Evolutionary conservation across 768 basidiomycete genomes (phyloP).

Genomic region (Kwoniella mangroviensis): DNA sequence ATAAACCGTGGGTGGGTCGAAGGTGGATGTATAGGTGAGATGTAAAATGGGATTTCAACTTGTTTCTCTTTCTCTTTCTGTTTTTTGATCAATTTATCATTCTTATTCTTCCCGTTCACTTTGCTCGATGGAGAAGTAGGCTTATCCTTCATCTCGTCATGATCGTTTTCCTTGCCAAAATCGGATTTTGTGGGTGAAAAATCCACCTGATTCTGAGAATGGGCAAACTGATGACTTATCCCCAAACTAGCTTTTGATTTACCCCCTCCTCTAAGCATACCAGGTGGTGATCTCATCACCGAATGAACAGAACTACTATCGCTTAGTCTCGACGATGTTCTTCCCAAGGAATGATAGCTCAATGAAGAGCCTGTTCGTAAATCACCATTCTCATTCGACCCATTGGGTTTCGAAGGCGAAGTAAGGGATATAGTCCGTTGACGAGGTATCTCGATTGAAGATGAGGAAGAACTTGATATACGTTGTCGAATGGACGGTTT

Average conservation of each 20-base stretch:
- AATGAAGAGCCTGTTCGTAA: not conserved
- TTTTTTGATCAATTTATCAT: not conserved
- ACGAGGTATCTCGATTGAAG: not conserved
- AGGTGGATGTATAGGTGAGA: conserved; percentile 77
- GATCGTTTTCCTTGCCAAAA: not conserved
- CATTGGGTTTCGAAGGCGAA: conserved; percentile 11
- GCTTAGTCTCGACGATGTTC: conserved; percentile 12
- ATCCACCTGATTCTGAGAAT: not conserved
- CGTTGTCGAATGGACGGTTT: conserved; percentile 1
- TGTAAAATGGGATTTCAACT: conserved; percentile 65
- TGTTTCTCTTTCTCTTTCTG: not conserved
- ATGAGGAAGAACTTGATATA: conserved; percentile 6
- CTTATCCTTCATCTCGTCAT: not conserved
- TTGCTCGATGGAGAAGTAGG: not conserved
- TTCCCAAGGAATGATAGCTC: not conserved
- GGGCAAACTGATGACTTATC: conserved; percentile 16
- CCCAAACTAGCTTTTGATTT: conserved; percentile 12
- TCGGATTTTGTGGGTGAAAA: not conserved
- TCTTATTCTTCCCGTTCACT: not conserved
- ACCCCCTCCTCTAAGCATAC: not conserved
- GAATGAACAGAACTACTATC: conserved; percentile 1
- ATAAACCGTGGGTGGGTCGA: conserved; percentile 81
- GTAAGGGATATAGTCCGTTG: conserved; percentile 2
- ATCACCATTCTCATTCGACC: not conserved
- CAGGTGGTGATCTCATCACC: not conserved